Conservation (phyloP, 345 rosid genomes). For the Syzygium aromaticum region DNA sequence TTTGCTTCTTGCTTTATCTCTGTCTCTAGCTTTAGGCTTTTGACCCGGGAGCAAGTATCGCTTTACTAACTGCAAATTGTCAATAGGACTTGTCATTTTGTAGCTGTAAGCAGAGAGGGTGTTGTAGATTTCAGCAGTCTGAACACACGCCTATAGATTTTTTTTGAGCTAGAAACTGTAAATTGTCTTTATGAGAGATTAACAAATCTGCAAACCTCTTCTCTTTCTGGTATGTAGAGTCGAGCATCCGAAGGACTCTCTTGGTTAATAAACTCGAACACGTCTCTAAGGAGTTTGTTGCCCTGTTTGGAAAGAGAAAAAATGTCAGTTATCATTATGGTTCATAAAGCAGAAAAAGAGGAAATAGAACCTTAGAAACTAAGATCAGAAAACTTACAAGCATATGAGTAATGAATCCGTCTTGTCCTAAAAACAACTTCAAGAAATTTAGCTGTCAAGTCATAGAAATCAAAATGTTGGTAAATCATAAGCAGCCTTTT, state of each 20-base stretch:
- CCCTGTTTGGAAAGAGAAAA: neutral
- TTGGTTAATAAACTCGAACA: neutral
- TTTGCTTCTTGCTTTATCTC: neutral
- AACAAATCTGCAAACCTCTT: neutral
- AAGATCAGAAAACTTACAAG: conserved; percentile 1
- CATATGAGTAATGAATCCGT: conserved; percentile 3
- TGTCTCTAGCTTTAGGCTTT: neutral
- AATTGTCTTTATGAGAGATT: neutral
- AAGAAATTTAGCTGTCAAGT: conserved; percentile 5
- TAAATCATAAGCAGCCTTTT: neutral
- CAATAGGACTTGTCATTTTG: neutral
- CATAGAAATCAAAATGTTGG: neutral
- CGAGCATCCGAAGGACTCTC: neutral
- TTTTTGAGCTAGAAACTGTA: neutral
- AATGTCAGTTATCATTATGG: neutral
- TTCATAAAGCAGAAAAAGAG: neutral
- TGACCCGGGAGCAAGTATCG: neutral
- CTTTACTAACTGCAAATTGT: neutral
- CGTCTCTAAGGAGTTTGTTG: conserved; percentile 4
- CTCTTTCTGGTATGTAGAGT: neutral
- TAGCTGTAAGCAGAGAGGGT: neutral
- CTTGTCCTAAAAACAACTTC: neutral
- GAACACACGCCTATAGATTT: neutral
- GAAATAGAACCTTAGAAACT: neutral
- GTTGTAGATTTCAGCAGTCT: neutral